Percentiles rank a stretch among this genome's conserved stretches.
Evolutionary conservation across 2,329 filamentous ascomycete species (phyloP).

Genomic region (Penicillium sp.): DNA sequence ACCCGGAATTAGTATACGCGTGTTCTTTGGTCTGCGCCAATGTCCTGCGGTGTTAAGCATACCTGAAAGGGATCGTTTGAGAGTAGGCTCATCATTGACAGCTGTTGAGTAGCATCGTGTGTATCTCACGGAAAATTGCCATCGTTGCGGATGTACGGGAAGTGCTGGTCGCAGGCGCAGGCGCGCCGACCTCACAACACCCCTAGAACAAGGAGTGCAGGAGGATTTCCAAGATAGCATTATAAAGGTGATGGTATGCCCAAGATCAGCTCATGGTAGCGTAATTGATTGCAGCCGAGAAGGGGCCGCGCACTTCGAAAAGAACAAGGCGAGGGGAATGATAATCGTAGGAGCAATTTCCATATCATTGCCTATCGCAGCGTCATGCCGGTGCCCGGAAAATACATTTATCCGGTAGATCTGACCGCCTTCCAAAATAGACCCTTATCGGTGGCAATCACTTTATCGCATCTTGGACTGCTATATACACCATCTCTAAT

Average conservation of each 20-base stretch:
- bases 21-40: background rate
- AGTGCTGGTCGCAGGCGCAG: conserved; percentile 23
- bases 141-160: conserved; percentile 12
- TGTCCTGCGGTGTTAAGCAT: background rate
- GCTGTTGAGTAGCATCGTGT: conserved; percentile 13
- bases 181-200: conserved; percentile 23
- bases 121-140: conserved; percentile 10
- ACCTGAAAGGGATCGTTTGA: conserved; percentile 29
- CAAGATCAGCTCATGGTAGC: conserved; percentile 23
- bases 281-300: conserved; percentile 15
- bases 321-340: background rate
- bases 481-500: background rate
- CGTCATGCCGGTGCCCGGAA: conserved; percentile 20
- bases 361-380: conserved; percentile 23
- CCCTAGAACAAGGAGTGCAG: conserved; percentile 31
- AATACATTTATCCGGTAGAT: conserved; percentile 1
- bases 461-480: background rate
- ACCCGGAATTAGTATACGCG: conserved; percentile 6
- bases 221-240: conserved; percentile 28
- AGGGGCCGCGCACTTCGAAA: conserved; percentile 5
- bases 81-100: conserved; percentile 1
- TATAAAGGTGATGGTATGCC: background rate
- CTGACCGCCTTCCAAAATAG: conserved; percentile 11
- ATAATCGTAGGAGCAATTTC: conserved; percentile 9
- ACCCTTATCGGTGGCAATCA: conserved; percentile 8